Base-by-base conservation (phyloP, 116 monocot genomes). In the Dioscorea cayenensis region DNA sequence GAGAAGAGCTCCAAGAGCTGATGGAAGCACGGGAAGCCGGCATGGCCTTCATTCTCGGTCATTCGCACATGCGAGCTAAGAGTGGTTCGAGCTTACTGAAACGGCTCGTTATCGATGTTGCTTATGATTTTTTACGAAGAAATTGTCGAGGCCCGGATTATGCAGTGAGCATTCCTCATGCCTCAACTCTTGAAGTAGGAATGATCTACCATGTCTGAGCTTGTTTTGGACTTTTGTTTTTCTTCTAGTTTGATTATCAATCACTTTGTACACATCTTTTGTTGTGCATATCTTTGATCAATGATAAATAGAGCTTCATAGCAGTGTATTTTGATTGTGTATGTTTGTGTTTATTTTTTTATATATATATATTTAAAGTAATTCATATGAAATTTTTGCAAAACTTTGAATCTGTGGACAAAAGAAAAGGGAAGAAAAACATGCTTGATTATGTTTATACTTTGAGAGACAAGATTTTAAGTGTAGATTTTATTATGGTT, bases 1-100 rank as follows among this genome's bases (percentile, higher is more conserved):
- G 61, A 16, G 83, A 80, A 20, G 99, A 99, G 82, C 60, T 99
- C 67, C 79, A 76, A 14, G 99, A 99, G 63, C 77, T 99, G 52
- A 82, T 80, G 82, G 91, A 99, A 35, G 99, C 99, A 4, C 84
- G 99, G 75, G 99, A 99, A 67, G 83, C 99, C 4, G 99, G 99
- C 12, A 82, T 91, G 84, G 89, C 85, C 22, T 99, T 99, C 77
- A 99, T 99, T 66, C 36, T 89, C 7, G 91, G 91, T 29, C 85
- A 91, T 74, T 87, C 83, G 1, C 76, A 91, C 60, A 85, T 91
- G 66, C 85, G 72, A 65, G 91, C 99, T 4, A 99, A 99, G 84
- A 86, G 77, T 6, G 94, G 99, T 2, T 99, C 99, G 1, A 67
- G 99, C 62, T 76, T 82, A 27, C 51, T 94, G 35, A 99, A 91